Percentiles rank a stretch among this genome's conserved stretches.
Evolutionary conservation across 83 land plant species (phyloP).

Genomic region (Picea abies): DNA sequence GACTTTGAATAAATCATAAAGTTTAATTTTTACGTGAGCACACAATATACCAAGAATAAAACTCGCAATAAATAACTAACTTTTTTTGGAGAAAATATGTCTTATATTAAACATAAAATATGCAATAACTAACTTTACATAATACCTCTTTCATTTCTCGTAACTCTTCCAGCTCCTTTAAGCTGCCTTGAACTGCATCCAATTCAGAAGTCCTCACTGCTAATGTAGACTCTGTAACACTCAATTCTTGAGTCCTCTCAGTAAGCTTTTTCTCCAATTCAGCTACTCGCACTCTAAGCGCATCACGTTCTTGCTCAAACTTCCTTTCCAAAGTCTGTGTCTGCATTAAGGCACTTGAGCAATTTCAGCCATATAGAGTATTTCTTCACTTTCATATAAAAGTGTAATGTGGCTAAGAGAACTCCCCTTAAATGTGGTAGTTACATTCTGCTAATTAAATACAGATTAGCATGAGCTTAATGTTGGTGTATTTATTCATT

Average conservation of each 20-base stretch:
- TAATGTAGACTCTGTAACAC: conserved; percentile 54
- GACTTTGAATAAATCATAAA: neutral
- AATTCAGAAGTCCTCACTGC: conserved; percentile 49
- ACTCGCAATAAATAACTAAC: neutral
- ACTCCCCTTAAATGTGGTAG: neutral
- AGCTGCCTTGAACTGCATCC: conserved; percentile 53
- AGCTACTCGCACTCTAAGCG: conserved; percentile 34
- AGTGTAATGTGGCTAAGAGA: neutral
- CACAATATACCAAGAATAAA: neutral
- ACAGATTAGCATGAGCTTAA: neutral
- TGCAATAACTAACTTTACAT: neutral
- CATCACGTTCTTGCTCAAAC: conserved; percentile 66
- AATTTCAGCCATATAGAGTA: neutral
- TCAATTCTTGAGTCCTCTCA: conserved; percentile 44
- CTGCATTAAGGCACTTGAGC: conserved; percentile 26
- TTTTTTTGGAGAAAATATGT: too few relatives aligned
- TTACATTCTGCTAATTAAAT: neutral
- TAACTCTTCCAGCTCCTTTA: conserved; percentile 80
- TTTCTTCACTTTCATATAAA: neutral
- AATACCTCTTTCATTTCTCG: conserved; percentile 87
- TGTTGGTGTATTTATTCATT: too few relatives aligned
- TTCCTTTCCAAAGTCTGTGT: conserved; percentile 39
- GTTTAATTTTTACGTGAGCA: neutral
- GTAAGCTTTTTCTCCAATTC: conserved; percentile 75
- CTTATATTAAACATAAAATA: too few relatives aligned